Conservation (phyloP, 129 eudicot species). For the Flaveria linearis region DNA sequence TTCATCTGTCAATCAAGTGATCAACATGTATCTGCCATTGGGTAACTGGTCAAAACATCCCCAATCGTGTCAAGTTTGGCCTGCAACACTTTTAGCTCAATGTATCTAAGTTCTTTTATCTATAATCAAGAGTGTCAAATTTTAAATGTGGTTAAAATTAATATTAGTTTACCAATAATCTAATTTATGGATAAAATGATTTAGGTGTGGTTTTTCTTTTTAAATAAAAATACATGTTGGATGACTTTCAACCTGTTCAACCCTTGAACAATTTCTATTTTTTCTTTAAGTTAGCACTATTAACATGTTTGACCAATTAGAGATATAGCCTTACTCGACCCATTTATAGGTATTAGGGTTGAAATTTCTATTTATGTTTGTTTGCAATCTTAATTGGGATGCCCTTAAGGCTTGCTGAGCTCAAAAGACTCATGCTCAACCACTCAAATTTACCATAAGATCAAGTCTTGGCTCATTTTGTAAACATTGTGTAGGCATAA, state of each 20-base stretch:
- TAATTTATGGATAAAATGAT: too few species aligned
- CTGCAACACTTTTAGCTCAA: background rate
- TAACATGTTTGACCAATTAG: background rate
- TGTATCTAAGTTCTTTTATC: background rate
- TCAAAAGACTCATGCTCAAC: background rate
- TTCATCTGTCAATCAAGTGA: background rate
- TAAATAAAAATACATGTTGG: background rate
- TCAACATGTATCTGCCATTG: background rate
- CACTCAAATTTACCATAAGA: background rate
- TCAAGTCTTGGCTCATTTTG: slow-evolving; percentile 9
- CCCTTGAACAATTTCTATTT: background rate
- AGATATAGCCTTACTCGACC: background rate
- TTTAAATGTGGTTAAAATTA: background rate
- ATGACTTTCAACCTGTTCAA: background rate
- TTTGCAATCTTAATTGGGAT: background rate
- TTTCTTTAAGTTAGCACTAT: background rate
- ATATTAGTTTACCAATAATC: background rate
- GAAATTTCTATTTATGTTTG: background rate
- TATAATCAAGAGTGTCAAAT: background rate
- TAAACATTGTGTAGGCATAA: background rate
- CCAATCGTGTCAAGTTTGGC: background rate
- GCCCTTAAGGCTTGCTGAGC: slow-evolving; percentile 14
- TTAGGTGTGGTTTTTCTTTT: background rate
- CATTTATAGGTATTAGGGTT: background rate
- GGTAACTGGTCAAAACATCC: background rate